Percentiles rank a stretch among this genome's conserved stretches.
Conservation (phyloP, 352 stramenopile genomes). For the Globisporangium orthogonon region DNA sequence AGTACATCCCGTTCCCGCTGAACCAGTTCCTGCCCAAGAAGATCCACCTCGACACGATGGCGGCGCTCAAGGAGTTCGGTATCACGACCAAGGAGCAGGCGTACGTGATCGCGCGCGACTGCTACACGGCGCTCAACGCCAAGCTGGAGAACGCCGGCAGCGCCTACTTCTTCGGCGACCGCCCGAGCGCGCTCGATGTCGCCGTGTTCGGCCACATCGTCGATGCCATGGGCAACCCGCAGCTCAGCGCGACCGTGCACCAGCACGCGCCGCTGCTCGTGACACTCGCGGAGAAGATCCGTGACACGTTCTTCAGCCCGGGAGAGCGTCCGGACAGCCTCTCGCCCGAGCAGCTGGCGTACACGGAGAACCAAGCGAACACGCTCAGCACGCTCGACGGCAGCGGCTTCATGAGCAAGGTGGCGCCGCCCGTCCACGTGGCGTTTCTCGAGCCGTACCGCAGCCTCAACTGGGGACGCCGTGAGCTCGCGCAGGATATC, state of each 20-base stretch:
- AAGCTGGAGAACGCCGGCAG: conserved; percentile 54
- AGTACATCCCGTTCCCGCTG: conserved; percentile 75
- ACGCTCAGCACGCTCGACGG: conserved; percentile 43
- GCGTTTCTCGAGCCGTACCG: conserved; percentile 75
- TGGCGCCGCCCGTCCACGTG: conserved; percentile 44
- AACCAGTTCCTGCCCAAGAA: conserved; percentile 83
- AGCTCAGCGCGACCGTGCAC: conserved; percentile 61
- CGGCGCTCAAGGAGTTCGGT: conserved; percentile 42
- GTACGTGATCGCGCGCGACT: conserved; percentile 79
- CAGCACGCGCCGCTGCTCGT: conserved; percentile 74
- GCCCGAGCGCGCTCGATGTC: conserved; percentile 66
- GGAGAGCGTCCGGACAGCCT: conserved; percentile 32
- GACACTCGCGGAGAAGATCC: conserved; percentile 59
- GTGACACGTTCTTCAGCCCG: conserved; percentile 59
- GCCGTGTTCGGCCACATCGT: conserved; percentile 80
- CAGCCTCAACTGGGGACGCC: conserved; percentile 79
- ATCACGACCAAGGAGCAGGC: conserved; percentile 67
- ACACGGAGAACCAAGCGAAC: conserved; percentile 75
- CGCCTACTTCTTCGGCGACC: conserved; percentile 66
- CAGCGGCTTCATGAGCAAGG: conserved; percentile 64
- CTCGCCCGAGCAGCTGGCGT: conserved; percentile 27
- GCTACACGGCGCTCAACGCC: conserved; percentile 78
- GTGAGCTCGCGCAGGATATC: conserved; percentile 54
- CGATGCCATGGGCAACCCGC: conserved; percentile 66
- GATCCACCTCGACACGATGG: conserved; percentile 69